Base-by-base conservation (phyloP, 192 early-diverging fungal species). In the Entomortierella beljakovae region DNA sequence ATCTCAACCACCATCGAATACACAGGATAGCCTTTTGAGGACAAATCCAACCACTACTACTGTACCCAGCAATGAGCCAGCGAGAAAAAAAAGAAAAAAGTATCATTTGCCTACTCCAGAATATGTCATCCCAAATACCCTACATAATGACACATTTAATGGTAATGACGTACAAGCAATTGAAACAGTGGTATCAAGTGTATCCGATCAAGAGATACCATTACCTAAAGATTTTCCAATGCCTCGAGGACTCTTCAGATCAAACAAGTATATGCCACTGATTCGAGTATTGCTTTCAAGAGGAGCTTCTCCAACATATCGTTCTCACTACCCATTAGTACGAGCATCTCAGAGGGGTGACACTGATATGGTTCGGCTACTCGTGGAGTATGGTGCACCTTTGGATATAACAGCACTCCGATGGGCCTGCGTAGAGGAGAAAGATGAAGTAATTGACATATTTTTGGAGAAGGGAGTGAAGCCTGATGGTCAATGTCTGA, bases 401-500 rank as follows among this genome's bases (percentile, higher is more conserved):
- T 62, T 57, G 4, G 75, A 79, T 25, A 62, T 70, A 26, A 70
- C 69, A 40, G 75, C 75, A 1, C n/a, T 79, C 10, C 61, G 68
- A 22, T 70, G 68, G 68, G 68, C 68, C 1, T 79, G 75, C 51
- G 75, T 79, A 6, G 67, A 70, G 26, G 75, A 79, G 64, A 61
- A 58, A 9, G 22, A 79, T 37, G 62, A 64, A 6, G 57, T 79
- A 29, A 10, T 79, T 49, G 75, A 79, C 52, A 18, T 79, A 3
- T 79, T 79, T 48, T 31, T 79, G 57, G 68, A 69, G 25, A 33
- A 31, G 13, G 75, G 75, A 6, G 50, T 79, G 22, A 51, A 50
- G 61, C 75, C 75, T n/a, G 75, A 79, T 28, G 56, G 51, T 2
- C 51, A 57, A 16, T 79, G 75, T 10, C 51, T 79, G 32, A 61